These are phyloP conservation scores for Boletus albobrunnescens DNA, from an alignment of 1,284 basidiomycete genomes.

Conservation along the genomic window DNA sequence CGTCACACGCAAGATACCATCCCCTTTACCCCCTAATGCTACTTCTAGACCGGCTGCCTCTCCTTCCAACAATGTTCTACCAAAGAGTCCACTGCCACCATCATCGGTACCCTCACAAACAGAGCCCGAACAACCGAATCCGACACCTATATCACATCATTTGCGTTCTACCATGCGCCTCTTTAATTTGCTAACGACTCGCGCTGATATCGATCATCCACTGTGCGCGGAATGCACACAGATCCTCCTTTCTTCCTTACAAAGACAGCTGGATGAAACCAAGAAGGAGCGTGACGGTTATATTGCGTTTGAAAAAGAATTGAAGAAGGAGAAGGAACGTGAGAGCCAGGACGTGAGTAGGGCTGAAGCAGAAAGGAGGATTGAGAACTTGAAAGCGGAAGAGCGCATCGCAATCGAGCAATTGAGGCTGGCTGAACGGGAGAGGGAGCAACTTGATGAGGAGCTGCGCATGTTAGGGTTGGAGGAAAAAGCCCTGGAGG, in stretches of 20 bases:
- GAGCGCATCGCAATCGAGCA: slow-evolving; percentile 70
- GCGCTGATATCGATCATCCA: slow-evolving; percentile 89
- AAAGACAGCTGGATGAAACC: slow-evolving; percentile 83
- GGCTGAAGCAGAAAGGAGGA: slow-evolving; percentile 65
- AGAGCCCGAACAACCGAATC: slow-evolving; percentile 52
- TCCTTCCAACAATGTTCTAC: slow-evolving; percentile 30
- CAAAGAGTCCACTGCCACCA: slow-evolving; percentile 21
- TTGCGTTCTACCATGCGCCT: slow-evolving; percentile 70
- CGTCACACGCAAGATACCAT: slow-evolving; percentile 61
- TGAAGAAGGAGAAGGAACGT: slow-evolving; percentile 67
- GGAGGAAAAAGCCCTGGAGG: slow-evolving; percentile 72
- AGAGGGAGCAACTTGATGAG: slow-evolving; percentile 69
- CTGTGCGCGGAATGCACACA: slow-evolving; percentile 93
- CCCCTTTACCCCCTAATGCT: slow-evolving; percentile 38
- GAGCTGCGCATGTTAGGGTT: slow-evolving; percentile 69
- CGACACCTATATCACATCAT: slow-evolving; percentile 76
- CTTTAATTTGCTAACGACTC: slow-evolving; percentile 74
- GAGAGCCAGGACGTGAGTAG: slow-evolving; percentile 56
- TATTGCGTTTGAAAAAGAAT: slow-evolving; percentile 85
- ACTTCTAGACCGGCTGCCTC: slow-evolving; percentile 40
- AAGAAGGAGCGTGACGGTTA: slow-evolving; percentile 92
- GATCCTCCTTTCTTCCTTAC: slow-evolving; percentile 72
- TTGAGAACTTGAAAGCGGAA: slow-evolving; percentile 72
- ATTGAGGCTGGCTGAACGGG: slow-evolving; percentile 68
- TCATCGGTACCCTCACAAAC: slow-evolving; percentile 31